phyloP scores from a whole-genome alignment of 257 asterid species.

The Fraxinus cuspidata region DNA sequence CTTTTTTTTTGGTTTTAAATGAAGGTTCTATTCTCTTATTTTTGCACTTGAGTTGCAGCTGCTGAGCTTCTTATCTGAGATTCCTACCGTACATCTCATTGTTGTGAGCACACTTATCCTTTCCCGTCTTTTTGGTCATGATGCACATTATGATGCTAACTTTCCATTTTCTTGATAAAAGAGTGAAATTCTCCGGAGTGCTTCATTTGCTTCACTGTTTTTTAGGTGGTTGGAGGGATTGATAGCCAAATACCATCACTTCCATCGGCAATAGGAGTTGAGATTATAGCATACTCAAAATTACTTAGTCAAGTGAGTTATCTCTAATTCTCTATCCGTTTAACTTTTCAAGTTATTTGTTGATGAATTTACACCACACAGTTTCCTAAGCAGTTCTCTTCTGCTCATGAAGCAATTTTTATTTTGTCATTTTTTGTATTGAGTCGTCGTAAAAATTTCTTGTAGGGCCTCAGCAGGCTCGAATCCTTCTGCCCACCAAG shows the following conservation, averaged over 20 bases:
- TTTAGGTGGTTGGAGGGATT: conserved; percentile 73
- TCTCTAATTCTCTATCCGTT: background rate
- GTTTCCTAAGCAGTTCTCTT: background rate
- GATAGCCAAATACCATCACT: conserved; percentile 64
- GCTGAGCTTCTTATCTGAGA: conserved; percentile 68
- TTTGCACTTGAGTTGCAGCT: conserved; percentile 45
- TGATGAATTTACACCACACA: background rate
- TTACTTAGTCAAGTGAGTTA: conserved; percentile 40
- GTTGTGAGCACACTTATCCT: conserved; percentile 55
- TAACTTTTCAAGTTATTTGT: background rate
- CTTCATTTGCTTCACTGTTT: conserved; percentile 9
- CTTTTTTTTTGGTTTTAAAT: no score
- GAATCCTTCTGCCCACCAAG: conserved; percentile 66
- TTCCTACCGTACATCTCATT: conserved; percentile 58
- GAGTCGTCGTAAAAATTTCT: background rate
- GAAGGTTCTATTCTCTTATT: background rate
- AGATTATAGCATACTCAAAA: conserved; percentile 57
- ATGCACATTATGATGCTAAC: background rate
- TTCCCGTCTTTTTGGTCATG: background rate
- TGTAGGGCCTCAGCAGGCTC: conserved; percentile 54
- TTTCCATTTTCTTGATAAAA: background rate
- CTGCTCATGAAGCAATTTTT: background rate
- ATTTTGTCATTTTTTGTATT: background rate
- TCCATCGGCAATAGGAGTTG: conserved; percentile 52
- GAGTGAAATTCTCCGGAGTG: background rate